phyloP scores from a whole-genome alignment of 306 rosid genomes.

The Argentina anserina region DNA sequence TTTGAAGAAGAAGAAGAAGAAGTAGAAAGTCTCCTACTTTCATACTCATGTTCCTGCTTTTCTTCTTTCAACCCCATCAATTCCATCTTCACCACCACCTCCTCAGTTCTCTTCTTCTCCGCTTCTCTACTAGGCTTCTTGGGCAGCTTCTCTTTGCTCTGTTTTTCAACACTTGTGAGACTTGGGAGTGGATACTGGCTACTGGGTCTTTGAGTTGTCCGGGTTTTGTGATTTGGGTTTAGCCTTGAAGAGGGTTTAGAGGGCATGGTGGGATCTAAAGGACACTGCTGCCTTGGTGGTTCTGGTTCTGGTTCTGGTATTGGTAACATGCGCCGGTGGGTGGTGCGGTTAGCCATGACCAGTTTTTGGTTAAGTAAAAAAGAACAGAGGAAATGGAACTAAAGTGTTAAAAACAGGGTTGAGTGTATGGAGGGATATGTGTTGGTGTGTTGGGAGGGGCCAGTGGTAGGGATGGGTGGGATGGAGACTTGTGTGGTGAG shows the following conservation, averaged over 20 bases:
- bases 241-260: slow-evolving; percentile 28
- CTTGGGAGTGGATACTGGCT: slow-evolving; percentile 19
- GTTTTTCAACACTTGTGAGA: slow-evolving; percentile 11
- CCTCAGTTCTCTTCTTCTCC: slow-evolving; percentile 39
- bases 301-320: slow-evolving; percentile 28
- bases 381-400: neutral
- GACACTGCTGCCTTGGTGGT: slow-evolving; percentile 26
- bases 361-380: neutral
- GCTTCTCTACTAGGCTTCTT: slow-evolving; percentile 23
- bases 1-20: slow-evolving; percentile 17
- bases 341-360: slow-evolving; percentile 49
- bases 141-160: slow-evolving; percentile 32
- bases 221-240: slow-evolving; percentile 29
- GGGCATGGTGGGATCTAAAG: slow-evolving; percentile 38
- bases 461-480: slow-evolving; percentile 22
- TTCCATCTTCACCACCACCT: slow-evolving; percentile 31
- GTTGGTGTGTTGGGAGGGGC: neutral
- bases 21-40: slow-evolving; percentile 29
- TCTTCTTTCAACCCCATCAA: slow-evolving; percentile 7
- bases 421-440: slow-evolving; percentile 7
- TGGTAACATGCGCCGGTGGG: slow-evolving; percentile 45
- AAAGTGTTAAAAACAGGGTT: neutral
- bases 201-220: slow-evolving; percentile 24
- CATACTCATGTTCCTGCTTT: neutral
- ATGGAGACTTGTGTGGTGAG: slow-evolving; percentile 40